A percentile compares a stretch with the other conserved stretches of the same genome.
Conservation (phyloP, 2,329 filamentous ascomycete species). For the Scedosporium aurantiacum region DNA sequence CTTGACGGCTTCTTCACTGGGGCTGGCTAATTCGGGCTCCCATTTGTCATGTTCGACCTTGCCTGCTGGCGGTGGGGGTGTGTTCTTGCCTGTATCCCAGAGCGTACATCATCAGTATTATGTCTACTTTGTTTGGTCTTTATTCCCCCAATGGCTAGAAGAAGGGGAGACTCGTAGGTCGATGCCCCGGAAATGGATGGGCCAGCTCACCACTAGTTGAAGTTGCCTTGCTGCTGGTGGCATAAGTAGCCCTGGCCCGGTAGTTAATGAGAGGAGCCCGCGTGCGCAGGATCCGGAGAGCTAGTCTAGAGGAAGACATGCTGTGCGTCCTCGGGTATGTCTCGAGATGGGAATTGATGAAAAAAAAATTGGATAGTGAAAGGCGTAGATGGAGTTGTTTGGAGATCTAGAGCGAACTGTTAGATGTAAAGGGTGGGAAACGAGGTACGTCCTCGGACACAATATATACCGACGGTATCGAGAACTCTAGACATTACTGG, state of each 20-base stretch:
- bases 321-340: background rate
- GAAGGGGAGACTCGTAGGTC: too few relatives aligned
- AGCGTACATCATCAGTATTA: background rate
- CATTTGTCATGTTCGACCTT: conserved; percentile 43
- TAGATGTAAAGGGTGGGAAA: background rate
- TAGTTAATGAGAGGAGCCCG: background rate
- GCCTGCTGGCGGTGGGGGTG: background rate
- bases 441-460: background rate
- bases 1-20: conserved; percentile 69
- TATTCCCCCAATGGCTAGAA: too few relatives aligned
- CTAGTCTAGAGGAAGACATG: background rate
- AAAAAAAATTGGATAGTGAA: background rate
- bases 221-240: background rate
- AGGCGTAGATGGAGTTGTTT: background rate
- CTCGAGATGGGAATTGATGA: background rate
- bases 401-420: background rate
- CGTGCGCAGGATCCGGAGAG: background rate
- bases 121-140: background rate
- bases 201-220: background rate
- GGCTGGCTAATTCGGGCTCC: conserved; percentile 66
- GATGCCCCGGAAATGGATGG: background rate
- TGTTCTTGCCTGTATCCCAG: background rate
- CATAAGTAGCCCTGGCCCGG: background rate
- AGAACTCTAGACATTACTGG: background rate
- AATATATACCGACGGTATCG: background rate